Percentiles rank a stretch among this genome's conserved stretches.
phyloP scores from a whole-genome alignment of 225 moss, liverwort and hornwort genomes.

The Polytrichum commune region DNA sequence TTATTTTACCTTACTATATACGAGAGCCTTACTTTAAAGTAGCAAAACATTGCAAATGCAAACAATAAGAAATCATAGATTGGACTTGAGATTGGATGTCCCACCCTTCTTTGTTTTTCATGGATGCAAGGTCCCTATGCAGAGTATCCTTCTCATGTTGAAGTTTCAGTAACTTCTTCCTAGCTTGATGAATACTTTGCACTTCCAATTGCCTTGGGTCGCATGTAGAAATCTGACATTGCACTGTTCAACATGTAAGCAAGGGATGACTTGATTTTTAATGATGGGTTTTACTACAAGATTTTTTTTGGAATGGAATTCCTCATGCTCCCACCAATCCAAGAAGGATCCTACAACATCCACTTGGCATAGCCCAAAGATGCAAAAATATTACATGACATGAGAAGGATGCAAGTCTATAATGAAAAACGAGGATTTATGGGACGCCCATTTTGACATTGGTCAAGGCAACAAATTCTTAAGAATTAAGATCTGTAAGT shows the following conservation, averaged over 20 bases:
- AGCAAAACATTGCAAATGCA: too few relatives aligned
- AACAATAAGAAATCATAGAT: neutral
- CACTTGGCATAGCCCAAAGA: neutral
- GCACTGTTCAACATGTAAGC: neutral
- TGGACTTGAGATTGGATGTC: conserved; percentile 6
- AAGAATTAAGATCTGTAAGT: neutral
- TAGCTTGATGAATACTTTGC: conserved; percentile 33
- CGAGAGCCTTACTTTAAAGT: too few relatives aligned
- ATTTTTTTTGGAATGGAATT: neutral
- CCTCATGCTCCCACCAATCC: neutral
- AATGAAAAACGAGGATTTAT: neutral
- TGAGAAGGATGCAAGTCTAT: neutral
- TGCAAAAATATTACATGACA: neutral
- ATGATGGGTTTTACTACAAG: neutral
- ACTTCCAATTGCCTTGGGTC: conserved; percentile 15
- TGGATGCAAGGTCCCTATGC: conserved; percentile 22
- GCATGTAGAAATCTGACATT: conserved; percentile 19
- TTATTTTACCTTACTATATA: too few relatives aligned
- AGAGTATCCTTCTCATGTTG: conserved; percentile 35
- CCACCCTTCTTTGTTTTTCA: conserved; percentile 55
- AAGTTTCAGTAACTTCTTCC: conserved; percentile 14
- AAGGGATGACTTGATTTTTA: neutral
- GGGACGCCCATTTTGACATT: neutral
- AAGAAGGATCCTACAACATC: neutral
- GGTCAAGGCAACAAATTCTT: neutral